Conservation (phyloP, 2,329 filamentous ascomycete genomes). For the Aspergillus proliferans region DNA sequence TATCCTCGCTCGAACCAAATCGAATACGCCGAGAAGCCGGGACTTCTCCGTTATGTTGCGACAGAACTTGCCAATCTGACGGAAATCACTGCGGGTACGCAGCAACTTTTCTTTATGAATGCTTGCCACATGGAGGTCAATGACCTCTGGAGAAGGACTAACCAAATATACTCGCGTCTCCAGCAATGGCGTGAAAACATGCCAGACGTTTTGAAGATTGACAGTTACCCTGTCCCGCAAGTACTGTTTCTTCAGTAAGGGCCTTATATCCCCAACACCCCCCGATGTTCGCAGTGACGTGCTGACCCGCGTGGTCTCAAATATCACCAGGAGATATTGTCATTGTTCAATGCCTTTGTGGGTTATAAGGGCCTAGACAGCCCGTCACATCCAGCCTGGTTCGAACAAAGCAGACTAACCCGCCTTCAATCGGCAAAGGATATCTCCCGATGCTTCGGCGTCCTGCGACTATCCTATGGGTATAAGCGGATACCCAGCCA, state of each 20-base stretch:
- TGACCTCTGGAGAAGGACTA: conserved; percentile 13
- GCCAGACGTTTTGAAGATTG: conserved; percentile 11
- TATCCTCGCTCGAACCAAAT: conserved; percentile 27
- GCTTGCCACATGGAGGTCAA: conserved; percentile 7
- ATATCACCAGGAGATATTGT: conserved; percentile 20
- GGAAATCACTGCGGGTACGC: conserved; percentile 16
- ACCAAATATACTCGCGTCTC: conserved; percentile 15
- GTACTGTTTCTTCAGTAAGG: conserved; percentile 25
- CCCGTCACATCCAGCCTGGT: conserved; percentile 4
- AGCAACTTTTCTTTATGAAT: conserved; percentile 21
- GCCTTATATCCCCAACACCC: not conserved
- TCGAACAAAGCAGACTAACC: conserved; percentile 9
- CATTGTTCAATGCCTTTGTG: conserved; percentile 19
- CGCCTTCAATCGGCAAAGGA: conserved; percentile 18
- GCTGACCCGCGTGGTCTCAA: conserved; percentile 20
- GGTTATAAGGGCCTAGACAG: conserved; percentile 7
- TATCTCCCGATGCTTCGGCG: conserved; percentile 20
- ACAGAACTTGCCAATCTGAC: conserved; percentile 16
- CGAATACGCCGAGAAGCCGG: conserved; percentile 19
- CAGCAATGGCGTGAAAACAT: conserved; percentile 17
- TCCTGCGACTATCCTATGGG: conserved; percentile 23
- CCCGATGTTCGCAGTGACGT: too few species aligned
- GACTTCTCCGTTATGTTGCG: conserved; percentile 21
- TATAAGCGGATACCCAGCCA: conserved; percentile 23
- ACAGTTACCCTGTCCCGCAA: conserved; percentile 19